Base-by-base conservation (phyloP, 768 basidiomycete species). In the Rhizopogon rudus region DNA sequence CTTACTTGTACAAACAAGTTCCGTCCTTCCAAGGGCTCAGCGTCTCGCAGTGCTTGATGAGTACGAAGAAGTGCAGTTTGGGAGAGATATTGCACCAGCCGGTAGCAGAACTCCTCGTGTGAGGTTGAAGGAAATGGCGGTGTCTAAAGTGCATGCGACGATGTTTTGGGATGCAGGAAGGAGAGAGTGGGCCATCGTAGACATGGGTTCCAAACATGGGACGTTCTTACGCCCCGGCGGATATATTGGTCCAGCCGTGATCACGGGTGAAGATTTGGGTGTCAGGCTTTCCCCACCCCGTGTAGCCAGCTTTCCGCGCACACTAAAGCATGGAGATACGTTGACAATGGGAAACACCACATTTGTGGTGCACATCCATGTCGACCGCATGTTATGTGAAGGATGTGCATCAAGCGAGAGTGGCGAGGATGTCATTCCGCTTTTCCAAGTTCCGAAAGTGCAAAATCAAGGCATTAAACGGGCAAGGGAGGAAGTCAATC, bases 131-230 rank as follows among this genome's bases (percentile, higher is more conserved):
- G 90, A 93, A 71, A 87, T 93, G 84, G 79, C 81, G 57, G 88
- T 92, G 10, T 91, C 88, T 2, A 93, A 92, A 69, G 60, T 87
- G 52, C 91, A 93, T 63, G 86, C 88, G 8, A 88, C 84, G 3
- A 73, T 80, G 1, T 93, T 81, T 64, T 91, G 84, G 85, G 84
- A 91, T 65, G 71, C 72, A 35, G 67, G 68, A 29, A 75, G 80
- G 53, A 66, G 70, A 13, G 79, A 81, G 55, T 93, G 90, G 90
- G 78, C 80, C 3, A 71, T 89, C 31, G 88, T 91, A 9, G 91
- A 93, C 65, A 88, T 88, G 84, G 91, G 88, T 9, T 89, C 87
- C 51, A 87, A 84, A 67, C 91, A 93, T 60, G 91, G 91, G 3
- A 92, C 91, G 0, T 92, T 84, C 65, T 53, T 89, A n/a, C 61